Evolutionary conservation across 1,284 basidiomycete genomes (phyloP).

Genomic region (Porogramme epimiltina): DNA sequence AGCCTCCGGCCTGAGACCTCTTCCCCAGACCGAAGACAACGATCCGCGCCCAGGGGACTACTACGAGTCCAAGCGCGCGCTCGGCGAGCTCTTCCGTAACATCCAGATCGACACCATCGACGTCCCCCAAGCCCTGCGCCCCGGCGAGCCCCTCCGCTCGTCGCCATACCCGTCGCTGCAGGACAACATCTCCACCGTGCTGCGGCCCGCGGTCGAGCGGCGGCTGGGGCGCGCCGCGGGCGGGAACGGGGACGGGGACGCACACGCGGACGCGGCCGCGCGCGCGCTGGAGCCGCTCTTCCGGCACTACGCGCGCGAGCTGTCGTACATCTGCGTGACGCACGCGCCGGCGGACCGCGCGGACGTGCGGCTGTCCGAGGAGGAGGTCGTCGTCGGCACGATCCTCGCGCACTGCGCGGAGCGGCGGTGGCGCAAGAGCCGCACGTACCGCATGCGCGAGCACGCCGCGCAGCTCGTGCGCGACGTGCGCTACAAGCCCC

Average conservation of each 20-base stretch:
- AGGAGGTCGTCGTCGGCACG: slow-evolving; percentile 71
- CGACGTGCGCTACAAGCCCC: slow-evolving; percentile 49
- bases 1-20: background rate
- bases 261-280: slow-evolving; percentile 27
- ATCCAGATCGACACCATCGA: slow-evolving; percentile 51
- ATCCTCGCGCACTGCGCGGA: slow-evolving; percentile 66
- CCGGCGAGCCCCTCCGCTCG: slow-evolving; percentile 14
- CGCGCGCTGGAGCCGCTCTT: slow-evolving; percentile 44
- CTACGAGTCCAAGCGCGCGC: slow-evolving; percentile 67
- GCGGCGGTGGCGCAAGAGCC: slow-evolving; percentile 56
- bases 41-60: slow-evolving; percentile 62
- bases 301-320: slow-evolving; percentile 58
- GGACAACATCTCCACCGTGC: slow-evolving; percentile 50
- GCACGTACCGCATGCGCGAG: slow-evolving; percentile 63
- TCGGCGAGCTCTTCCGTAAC: slow-evolving; percentile 68
- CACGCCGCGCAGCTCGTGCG: slow-evolving; percentile 55
- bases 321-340: slow-evolving; percentile 66
- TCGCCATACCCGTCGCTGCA: slow-evolving; percentile 25
- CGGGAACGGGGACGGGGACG: slow-evolving; percentile 23
- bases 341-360: slow-evolving; percentile 64
- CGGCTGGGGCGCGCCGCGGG: slow-evolving; percentile 34
- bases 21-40: slow-evolving; percentile 55
- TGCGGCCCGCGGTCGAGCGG: slow-evolving; percentile 41
- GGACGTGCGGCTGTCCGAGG: slow-evolving; percentile 61
- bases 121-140: slow-evolving; percentile 10